Evolutionary conservation across 2,329 filamentous ascomycete genomes (phyloP).

Genomic region (Pseudogymnoascus destructans): DNA sequence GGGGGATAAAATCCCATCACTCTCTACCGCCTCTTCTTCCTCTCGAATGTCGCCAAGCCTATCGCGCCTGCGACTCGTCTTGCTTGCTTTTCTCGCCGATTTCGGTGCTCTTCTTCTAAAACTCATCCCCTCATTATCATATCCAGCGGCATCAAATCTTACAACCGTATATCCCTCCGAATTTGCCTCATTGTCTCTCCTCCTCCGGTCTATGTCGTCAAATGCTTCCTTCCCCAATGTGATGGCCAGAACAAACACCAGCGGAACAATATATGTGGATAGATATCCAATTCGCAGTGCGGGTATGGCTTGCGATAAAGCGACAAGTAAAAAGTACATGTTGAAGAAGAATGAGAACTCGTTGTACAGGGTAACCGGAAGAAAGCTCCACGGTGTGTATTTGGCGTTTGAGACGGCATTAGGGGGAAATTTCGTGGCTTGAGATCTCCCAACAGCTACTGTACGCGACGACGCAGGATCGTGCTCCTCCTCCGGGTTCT

Average conservation of each 20-base stretch:
- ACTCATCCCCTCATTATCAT: constrained; percentile 23
- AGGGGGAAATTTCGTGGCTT: constrained; percentile 65
- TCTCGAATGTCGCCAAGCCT: constrained; percentile 55
- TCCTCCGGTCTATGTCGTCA: constrained; percentile 77
- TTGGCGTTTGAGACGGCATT: constrained; percentile 95
- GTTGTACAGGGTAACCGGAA: constrained; percentile 90
- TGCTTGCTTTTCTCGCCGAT: constrained; percentile 28
- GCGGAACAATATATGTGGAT: constrained; percentile 81
- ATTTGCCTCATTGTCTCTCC: constrained; percentile 87
- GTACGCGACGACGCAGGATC: constrained; percentile 60
- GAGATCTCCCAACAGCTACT: constrained; percentile 61
- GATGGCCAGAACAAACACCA: constrained; percentile 83
- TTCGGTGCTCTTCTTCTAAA: constrained; percentile 35
- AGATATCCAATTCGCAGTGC: constrained; percentile 85
- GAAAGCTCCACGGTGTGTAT: constrained; percentile 88
- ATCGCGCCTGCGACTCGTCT: constrained; percentile 29
- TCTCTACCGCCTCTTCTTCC: constrained; percentile 46
- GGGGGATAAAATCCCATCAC: constrained; percentile 29
- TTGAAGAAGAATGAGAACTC: constrained; percentile 99
- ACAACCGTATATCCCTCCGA: constrained; percentile 76
- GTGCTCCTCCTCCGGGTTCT: constrained; percentile 39
- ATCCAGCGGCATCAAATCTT: constrained; percentile 48
- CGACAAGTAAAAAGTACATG: constrained; percentile 94
- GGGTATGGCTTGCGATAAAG: constrained; percentile 83
- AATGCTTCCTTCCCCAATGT: constrained; percentile 92